These are phyloP conservation scores for Silene conica DNA, from an alignment of 148 eudicot species.

Conservation along the genomic window DNA sequence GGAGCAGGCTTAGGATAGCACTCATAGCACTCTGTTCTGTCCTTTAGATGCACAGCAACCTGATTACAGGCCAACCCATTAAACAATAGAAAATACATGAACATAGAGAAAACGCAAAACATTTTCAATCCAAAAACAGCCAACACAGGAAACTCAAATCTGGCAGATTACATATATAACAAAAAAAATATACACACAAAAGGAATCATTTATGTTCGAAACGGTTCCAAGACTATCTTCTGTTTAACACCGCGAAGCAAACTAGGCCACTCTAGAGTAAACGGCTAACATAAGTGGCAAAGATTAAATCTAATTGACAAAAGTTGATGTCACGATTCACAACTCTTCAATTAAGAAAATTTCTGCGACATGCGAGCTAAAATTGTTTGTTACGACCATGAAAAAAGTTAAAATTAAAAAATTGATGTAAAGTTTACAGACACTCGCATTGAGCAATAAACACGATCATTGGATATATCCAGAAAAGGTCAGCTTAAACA, in stretches of 20 bases:
- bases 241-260: neutral
- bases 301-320: neutral
- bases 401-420: neutral
- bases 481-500: neutral
- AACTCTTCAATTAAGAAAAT: neutral
- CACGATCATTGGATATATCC: neutral
- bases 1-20: conserved; percentile 97
- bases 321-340: neutral
- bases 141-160: neutral
- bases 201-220: neutral
- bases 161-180: neutral
- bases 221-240: neutral
- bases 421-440: neutral
- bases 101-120: neutral
- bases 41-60: conserved; percentile 96
- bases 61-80: conserved; percentile 26
- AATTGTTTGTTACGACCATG: neutral
- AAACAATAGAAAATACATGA: neutral
- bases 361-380: neutral
- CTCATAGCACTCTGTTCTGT: conserved; percentile 86
- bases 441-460: neutral
- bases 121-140: conserved; percentile 2
- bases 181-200: neutral
- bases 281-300: neutral
- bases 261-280: neutral